Base-by-base conservation (phyloP, 495 filamentous ascomycete species). In the Clavariopsis aquatica region DNA sequence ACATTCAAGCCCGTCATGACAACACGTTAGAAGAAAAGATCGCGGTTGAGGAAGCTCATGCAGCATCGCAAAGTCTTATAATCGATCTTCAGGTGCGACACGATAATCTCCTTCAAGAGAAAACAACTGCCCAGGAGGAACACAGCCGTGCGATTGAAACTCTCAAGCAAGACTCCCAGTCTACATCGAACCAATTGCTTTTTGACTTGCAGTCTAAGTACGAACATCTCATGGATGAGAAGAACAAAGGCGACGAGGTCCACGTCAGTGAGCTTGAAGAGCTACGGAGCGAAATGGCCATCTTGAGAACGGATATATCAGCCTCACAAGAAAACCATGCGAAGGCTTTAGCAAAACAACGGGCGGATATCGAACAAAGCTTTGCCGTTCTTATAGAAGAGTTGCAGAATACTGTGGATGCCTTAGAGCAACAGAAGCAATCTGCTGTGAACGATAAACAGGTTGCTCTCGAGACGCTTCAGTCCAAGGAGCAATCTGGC, bases 171-270 rank as follows among this genome's bases (percentile, higher is more conserved):
- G 68, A 70, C 38, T 64, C 63, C 10, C 54, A 65, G 4, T 24
- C 54, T 27, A 27, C 56, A 24, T 65, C 63, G 17, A 62, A 63
- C 38, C 57, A 70, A 20, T 52, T 66, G 7, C 31, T 66, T 6
- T 52, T 31, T 45, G 68, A 70, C 5, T 49, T 70, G 19, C 68
- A 70, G 43, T 45, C 63, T 15, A 62, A 60, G 31, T 59, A 70
- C 29, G 68, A 66, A 23, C 23, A 47, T 17, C 41, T 70, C 4
- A 26, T 64, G 2, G 59, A 66, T 43, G 64, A 67, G n/a, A 66
- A 60, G 49, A 56, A 34, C 1, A 46, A n/a, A 20, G 49, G 12
- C 19, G 53, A 67, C 23, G 55, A 20, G 3, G 19, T 47, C 1
- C 60, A 64, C 31, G n/a, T 13, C 12, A 54, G 31, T 19, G 57